These are phyloP conservation scores for Ottelia alismoides DNA, from an alignment of 106 monocot species.

Conservation along the genomic window DNA sequence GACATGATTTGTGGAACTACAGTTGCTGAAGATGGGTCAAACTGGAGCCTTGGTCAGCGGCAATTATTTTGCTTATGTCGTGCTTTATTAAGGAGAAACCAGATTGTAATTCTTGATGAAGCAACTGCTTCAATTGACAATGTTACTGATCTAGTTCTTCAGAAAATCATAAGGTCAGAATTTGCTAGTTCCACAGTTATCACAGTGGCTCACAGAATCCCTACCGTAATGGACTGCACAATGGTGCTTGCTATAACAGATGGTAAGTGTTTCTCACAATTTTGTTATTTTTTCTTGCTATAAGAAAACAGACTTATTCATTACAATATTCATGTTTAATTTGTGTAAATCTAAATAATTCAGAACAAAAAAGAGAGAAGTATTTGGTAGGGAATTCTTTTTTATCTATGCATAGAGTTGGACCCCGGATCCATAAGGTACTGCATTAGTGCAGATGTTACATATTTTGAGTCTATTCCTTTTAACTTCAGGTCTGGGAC, in stretches of 20 bases:
- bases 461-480: too few relatives aligned
- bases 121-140: constrained; percentile 96
- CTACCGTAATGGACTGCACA: constrained; percentile 86
- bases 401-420: too few relatives aligned
- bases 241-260: constrained; percentile 77
- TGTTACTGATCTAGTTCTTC: constrained; percentile 71
- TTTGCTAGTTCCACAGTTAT: constrained; percentile 71
- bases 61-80: constrained; percentile 88
- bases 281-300: too few relatives aligned
- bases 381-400: too few relatives aligned
- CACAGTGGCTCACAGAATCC: constrained; percentile 85
- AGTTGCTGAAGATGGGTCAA: constrained; percentile 89
- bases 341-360: too few relatives aligned
- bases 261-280: constrained; percentile 48
- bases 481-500: too few relatives aligned
- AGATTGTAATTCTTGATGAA: constrained; percentile 75
- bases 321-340: too few relatives aligned
- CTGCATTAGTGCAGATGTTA: too few relatives aligned
- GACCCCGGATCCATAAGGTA: too few relatives aligned
- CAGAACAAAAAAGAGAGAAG: too few relatives aligned
- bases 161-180: constrained; percentile 69
- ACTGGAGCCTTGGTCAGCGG: constrained; percentile 96
- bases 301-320: too few relatives aligned
- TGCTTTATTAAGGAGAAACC: constrained; percentile 58
- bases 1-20: not conserved